Conservation (phyloP, 2,329 filamentous ascomycete species). For the Fulvia fulva region DNA sequence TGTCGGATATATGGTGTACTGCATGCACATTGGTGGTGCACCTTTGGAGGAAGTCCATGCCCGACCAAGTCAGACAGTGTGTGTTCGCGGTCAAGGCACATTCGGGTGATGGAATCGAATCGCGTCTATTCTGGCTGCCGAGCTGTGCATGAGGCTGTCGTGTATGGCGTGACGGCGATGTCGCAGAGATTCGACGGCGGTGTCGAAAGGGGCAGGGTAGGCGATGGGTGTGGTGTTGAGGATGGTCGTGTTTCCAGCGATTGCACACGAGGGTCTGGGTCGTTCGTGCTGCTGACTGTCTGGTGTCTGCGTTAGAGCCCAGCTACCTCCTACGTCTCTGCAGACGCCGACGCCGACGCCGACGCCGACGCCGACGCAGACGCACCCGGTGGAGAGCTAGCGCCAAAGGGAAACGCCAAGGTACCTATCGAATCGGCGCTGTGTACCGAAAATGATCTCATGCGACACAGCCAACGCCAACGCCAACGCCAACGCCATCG, state of each 20-base stretch:
- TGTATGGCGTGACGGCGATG: background rate
- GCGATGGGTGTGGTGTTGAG: background rate
- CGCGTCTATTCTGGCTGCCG: background rate
- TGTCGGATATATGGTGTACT: conserved; percentile 17
- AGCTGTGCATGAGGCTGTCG: conserved; percentile 2
- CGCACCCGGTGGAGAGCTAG: too few species aligned
- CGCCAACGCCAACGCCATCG: too few species aligned
- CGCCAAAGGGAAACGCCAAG: too few species aligned
- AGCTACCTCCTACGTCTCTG: too few species aligned
- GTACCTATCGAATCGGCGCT: background rate
- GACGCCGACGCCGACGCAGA: too few species aligned
- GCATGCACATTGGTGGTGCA: conserved; percentile 34
- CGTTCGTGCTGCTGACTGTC: background rate
- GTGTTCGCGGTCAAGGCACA: conserved; percentile 19
- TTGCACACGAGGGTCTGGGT: background rate
- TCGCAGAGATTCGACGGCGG: background rate
- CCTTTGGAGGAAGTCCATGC: conserved; percentile 35
- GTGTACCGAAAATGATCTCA: background rate
- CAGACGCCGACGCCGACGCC: too few species aligned
- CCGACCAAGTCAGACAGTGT: conserved; percentile 4
- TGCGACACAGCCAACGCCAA: background rate
- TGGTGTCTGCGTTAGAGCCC: too few species aligned
- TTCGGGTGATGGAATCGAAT: conserved; percentile 21
- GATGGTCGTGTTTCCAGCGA: background rate
- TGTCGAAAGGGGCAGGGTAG: background rate